Evolutionary conservation across 2,329 filamentous ascomycete species (phyloP), one percentile per base, ranked within the genome.

Genomic region (Xylaria sp.): DNA sequence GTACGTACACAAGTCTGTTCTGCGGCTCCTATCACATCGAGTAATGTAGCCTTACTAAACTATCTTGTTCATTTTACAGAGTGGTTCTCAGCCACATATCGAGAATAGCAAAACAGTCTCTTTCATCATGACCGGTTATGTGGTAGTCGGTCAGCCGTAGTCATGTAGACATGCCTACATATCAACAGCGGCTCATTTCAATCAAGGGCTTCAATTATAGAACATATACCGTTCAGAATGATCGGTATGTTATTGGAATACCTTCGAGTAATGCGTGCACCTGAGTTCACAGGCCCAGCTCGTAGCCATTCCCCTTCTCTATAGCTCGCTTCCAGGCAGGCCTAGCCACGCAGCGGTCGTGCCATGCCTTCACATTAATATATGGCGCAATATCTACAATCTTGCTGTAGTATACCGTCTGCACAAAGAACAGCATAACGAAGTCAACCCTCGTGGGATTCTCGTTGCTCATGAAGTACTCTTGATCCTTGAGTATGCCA

Each of bases 251-350:
- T 18, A 7, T 9, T 13, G n/a, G 6, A 25, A 23, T 25, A 23
- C 20, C 20, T 50, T 1, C 3, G 20, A 10, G 10, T 3, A 50
- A 18, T 34, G 15, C 0, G 25, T 2, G 23, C 23, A 2, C n/a
- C 9, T 59, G 25, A 44, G 10, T 6, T 57, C 9, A 70, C 7
- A 65, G 50, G n/a, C 39, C 34, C 1, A 69, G 50, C 13, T 23
- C 25, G 28, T 74, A 75, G 2, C 70, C 71, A 28, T 75, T 75
- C 0, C 71, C 70, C 65, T 74, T 74, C 63, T 72, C 66, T 13
- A 75, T 57, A 7, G 67, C 63, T 39, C 71, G 66, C 54, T 73
- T 71, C 70, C 73, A 74, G 23, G 70, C 74, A 7, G 68, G 67
- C 28, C 71, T 63, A 34, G 66, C 68, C 7, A 68, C 69, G 37